Evolutionary conservation across 257 asterid genomes (phyloP), one percentile per base, ranked within the genome.

Genomic region (Solanum chiquidenum): DNA sequence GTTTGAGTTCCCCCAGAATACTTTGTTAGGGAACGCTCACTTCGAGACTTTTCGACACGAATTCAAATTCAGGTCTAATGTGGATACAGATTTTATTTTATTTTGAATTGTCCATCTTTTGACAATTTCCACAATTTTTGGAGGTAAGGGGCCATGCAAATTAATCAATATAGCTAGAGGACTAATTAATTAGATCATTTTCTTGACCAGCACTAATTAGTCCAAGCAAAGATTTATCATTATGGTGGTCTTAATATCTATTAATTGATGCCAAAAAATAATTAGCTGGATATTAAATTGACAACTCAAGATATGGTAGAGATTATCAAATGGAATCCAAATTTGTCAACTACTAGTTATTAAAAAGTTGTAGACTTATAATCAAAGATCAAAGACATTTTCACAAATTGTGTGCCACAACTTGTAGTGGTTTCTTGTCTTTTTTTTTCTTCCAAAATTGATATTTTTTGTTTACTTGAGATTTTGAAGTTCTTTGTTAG

Each of bases 1-100:
- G 11, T 55, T 55, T 55, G 25, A 55, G n/a, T 18, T 18, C 1
- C 2, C 0, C 3, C 10, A 18, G 0, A 55, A 2, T 18, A 18
- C 3, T 52, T 52, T 52, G 62, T 55, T 6, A 55, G 2, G 0
- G 1, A 18, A 16, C 11, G 0, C 0, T 18, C 0, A 6, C 11
- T 20, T 20, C 2, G 10, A 1, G 1, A 55, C 10, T 55, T 55
- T 20, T 55, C 0, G 10, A 9, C 4, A 16, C 0, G 3, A 55
- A 55, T 55, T 0, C 1, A 20, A 20, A 1, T 55, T 55, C 1
- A 0, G n/a, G 4, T 0, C 20, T 0, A 20, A 55, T 55, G 2
- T 7, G 9, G 4, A 16, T 55, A 55, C 2, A n/a, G 1, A 20
- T 20, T 20, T 21, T 58, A 55, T 21, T 58, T 58, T 34, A 4